Percentiles rank a stretch among this genome's conserved stretches.
These are phyloP conservation scores for Lolium rigidum DNA, from an alignment of 176 grass and related monocot species.

Conservation along the genomic window DNA sequence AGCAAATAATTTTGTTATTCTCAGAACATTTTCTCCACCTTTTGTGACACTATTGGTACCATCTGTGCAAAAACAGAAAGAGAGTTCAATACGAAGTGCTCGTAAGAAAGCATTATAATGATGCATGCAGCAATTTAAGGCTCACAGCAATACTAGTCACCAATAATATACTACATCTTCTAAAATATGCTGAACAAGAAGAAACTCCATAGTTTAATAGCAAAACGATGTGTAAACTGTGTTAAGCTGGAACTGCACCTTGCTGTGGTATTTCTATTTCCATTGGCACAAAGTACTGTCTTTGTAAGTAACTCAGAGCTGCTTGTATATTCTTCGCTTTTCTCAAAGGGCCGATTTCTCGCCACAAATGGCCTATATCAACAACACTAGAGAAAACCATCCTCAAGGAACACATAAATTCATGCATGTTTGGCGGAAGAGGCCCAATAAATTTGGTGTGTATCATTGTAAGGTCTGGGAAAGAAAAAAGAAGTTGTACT, in stretches of 20 bases:
- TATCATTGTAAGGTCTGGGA: constrained; percentile 88
- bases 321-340: constrained; percentile 82
- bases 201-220: constrained; percentile 13
- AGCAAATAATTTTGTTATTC: constrained; percentile 82
- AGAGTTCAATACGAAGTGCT: constrained; percentile 29
- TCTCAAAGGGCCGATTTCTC: constrained; percentile 76
- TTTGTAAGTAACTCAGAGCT: constrained; percentile 75
- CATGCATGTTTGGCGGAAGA: constrained; percentile 64
- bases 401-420: constrained; percentile 88
- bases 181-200: constrained; percentile 24
- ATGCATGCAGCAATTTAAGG: constrained; percentile 18
- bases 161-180: constrained; percentile 22
- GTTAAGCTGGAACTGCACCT: constrained; percentile 57
- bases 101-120: constrained; percentile 11
- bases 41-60: constrained; percentile 49
- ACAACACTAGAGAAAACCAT: constrained; percentile 83
- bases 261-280: constrained; percentile 73
- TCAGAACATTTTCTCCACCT: constrained; percentile 77
- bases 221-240: constrained; percentile 18
- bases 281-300: constrained; percentile 69
- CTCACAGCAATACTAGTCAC: neutral
- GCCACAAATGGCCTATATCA: constrained; percentile 86
- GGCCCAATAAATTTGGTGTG: constrained; percentile 87
- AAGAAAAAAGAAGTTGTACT: neutral
- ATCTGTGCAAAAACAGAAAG: constrained; percentile 48